Percentiles rank a stretch among this genome's conserved stretches.
phyloP scores from a whole-genome alignment of 176 grass and related monocot genomes.

The Cenchrus americanus region DNA sequence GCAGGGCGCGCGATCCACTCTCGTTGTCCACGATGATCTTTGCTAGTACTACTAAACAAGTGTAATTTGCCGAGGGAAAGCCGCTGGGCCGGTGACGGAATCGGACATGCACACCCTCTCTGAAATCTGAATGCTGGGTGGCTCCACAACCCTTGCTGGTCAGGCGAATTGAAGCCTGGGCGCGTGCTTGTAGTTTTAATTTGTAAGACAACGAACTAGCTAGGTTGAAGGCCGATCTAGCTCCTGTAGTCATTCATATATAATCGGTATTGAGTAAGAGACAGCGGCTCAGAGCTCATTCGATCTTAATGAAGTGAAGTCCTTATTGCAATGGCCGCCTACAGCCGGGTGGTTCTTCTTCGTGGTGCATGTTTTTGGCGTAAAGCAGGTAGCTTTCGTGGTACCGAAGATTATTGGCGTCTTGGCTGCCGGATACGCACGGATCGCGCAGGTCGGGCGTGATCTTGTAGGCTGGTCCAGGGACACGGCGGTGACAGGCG shows the following conservation, averaged over 20 bases:
- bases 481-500: slow-evolving; percentile 5
- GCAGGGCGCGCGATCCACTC: background rate
- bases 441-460: slow-evolving; percentile 33
- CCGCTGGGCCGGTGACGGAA: background rate
- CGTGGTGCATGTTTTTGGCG: background rate
- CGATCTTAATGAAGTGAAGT: background rate
- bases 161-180: background rate
- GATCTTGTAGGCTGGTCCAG: slow-evolving; percentile 36
- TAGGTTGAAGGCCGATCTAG: background rate
- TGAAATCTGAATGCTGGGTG: slow-evolving; percentile 2
- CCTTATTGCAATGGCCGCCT: background rate
- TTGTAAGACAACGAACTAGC: slow-evolving; percentile 6
- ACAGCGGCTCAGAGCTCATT: background rate
- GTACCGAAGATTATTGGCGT: background rate
- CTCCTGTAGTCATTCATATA: background rate
- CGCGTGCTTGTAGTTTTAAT: background rate
- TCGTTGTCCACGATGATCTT: background rate
- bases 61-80: background rate
- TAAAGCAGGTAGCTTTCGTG: slow-evolving; percentile 4
- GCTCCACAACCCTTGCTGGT: slow-evolving; percentile 6
- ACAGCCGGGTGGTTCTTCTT: background rate
- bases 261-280: background rate
- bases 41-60: background rate
- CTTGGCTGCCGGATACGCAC: slow-evolving; percentile 4
- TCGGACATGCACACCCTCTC: background rate